phyloP scores from a whole-genome alignment of 139 green algal genomes.

The Zygnema circumcarinatum region DNA sequence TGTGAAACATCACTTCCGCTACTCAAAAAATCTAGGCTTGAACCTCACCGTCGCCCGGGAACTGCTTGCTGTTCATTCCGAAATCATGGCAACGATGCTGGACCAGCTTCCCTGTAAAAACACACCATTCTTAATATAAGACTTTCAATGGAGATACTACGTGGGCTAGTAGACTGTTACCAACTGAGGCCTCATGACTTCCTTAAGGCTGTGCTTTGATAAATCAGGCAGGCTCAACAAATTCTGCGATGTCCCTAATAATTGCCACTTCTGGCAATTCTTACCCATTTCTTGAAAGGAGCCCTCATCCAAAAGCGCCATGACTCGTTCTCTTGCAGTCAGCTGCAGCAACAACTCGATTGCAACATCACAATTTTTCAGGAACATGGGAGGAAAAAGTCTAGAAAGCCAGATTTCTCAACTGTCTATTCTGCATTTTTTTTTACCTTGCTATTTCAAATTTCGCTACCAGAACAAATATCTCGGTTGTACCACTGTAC shows the following conservation, averaged over 20 bases:
- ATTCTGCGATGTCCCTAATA: too few relatives aligned
- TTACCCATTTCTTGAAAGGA: conserved; percentile 69
- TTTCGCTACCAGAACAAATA: conserved; percentile 5
- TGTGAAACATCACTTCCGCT: too few relatives aligned
- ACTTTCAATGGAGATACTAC: background rate
- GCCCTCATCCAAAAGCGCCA: conserved; percentile 66
- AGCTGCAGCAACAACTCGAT: conserved; percentile 54
- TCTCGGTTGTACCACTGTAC: conserved; percentile 1
- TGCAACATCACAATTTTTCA: background rate
- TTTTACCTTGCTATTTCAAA: conserved; percentile 12
- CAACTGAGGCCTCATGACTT: too few relatives aligned
- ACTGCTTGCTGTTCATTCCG: conserved; percentile 67
- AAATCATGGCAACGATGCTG: conserved; percentile 75
- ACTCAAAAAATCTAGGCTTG: too few relatives aligned
- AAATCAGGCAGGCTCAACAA: too few relatives aligned
- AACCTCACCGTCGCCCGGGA: conserved; percentile 53
- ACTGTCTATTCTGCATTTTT: background rate
- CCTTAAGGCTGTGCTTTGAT: too few relatives aligned
- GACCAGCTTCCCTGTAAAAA: conserved; percentile 63
- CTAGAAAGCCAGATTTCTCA: background rate
- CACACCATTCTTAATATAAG: background rate
- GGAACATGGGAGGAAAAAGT: conserved; percentile 24
- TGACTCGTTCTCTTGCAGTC: conserved; percentile 72
- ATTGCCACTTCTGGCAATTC: too few relatives aligned
- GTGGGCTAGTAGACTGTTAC: background rate